Conservation (phyloP, 352 stramenopile genomes). For the Phytopythium helicoides region DNA sequence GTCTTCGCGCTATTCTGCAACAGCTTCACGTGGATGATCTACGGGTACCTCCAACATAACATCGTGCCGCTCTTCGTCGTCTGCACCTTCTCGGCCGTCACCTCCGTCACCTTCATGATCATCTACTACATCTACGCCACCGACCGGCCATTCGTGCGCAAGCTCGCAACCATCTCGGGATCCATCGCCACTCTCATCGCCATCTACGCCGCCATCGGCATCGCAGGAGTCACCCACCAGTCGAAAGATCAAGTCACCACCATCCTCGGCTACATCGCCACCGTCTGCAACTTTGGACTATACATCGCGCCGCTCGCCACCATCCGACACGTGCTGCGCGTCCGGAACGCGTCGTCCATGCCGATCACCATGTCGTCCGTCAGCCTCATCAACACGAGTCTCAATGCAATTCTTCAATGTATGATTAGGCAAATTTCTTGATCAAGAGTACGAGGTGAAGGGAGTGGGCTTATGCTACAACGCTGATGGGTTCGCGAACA, state of each 20-base stretch:
- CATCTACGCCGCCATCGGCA: slow-evolving; percentile 26
- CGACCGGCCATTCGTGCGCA: slow-evolving; percentile 17
- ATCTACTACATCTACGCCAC: slow-evolving; percentile 27
- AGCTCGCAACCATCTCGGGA: slow-evolving; percentile 14
- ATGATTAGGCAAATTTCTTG: too few species aligned
- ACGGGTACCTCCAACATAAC: slow-evolving; percentile 31
- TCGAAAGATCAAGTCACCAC: slow-evolving; percentile 16
- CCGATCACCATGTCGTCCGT: slow-evolving; percentile 23
- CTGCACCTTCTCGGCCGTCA: slow-evolving; percentile 20
- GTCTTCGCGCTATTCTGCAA: slow-evolving; percentile 28
- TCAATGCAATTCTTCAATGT: too few species aligned
- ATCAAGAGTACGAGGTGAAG: neutral
- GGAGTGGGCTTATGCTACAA: neutral
- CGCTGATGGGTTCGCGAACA: slow-evolving; percentile 2
- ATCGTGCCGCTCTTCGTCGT: slow-evolving; percentile 28
- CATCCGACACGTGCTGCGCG: slow-evolving; percentile 13
- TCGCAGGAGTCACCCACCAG: slow-evolving; percentile 22
- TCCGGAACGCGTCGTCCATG: slow-evolving; percentile 16
- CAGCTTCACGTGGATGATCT: slow-evolving; percentile 36
- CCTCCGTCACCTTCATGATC: slow-evolving; percentile 20
- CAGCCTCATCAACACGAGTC: slow-evolving; percentile 21
- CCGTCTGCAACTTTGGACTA: slow-evolving; percentile 24
- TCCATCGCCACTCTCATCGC: slow-evolving; percentile 10
- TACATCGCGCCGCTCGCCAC: slow-evolving; percentile 26
- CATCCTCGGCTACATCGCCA: slow-evolving; percentile 20